These are phyloP conservation scores for Septoria linicola DNA, from an alignment of 2,329 filamentous ascomycete species.

Conservation along the genomic window DNA sequence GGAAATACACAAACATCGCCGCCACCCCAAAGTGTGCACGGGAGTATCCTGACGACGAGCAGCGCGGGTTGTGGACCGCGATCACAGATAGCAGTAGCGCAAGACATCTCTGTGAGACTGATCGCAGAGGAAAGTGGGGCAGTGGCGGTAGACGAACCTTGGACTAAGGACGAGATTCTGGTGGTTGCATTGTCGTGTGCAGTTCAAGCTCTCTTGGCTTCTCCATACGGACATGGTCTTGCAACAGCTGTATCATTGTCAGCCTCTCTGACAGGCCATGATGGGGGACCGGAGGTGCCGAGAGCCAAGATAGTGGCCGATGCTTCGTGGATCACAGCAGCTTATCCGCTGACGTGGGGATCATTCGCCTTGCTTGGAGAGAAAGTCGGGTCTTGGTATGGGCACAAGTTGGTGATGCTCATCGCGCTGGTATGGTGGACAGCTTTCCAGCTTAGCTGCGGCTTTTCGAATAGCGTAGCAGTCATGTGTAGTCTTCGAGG, in stretches of 20 bases:
- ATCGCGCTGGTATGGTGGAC: slow-evolving; percentile 13
- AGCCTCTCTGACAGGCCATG: background rate
- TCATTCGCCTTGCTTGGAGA: slow-evolving; percentile 14
- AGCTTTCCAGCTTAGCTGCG: slow-evolving; percentile 11
- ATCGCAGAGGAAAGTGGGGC: background rate
- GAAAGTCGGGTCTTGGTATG: slow-evolving; percentile 14
- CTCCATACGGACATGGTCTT: slow-evolving; percentile 11
- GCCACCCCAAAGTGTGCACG: slow-evolving; percentile 7
- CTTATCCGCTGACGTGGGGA: slow-evolving; percentile 18
- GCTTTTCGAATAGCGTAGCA: slow-evolving; percentile 2
- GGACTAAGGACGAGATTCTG: background rate
- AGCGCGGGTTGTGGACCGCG: background rate
- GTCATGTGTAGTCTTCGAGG: slow-evolving; percentile 10
- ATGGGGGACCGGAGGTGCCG: background rate
- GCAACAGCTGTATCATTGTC: slow-evolving; percentile 8
- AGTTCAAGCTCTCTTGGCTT: slow-evolving; percentile 2
- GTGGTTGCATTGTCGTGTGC: background rate
- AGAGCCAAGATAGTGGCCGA: background rate
- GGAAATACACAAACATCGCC: background rate
- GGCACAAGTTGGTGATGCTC: slow-evolving; percentile 18
- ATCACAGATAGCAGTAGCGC: background rate
- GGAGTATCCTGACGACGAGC: slow-evolving; percentile 6
- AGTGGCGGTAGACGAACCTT: slow-evolving; percentile 1
- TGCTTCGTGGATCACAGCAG: slow-evolving; percentile 17
- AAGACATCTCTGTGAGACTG: background rate